Evolutionary conservation across 1,284 basidiomycete species (phyloP), one percentile per base, ranked within the genome.

Genomic region (Coniferiporia sulphurascens): DNA sequence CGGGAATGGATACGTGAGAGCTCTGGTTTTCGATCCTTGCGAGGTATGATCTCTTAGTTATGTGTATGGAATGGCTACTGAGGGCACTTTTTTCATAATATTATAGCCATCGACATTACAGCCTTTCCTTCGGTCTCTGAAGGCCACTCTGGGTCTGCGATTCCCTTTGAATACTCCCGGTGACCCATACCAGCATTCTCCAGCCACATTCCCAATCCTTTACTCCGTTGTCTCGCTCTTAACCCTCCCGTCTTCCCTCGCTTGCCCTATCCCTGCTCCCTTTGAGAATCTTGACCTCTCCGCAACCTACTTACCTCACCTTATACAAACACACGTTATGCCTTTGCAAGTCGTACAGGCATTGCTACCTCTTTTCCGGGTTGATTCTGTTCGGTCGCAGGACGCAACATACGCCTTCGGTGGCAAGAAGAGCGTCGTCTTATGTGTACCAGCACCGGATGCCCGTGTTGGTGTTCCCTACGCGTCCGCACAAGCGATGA

Each of bases 151-250:
- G 8, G 87, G 87, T n/a, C 83, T 89, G 60, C 81, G 84, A 46
- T 93, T 92, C 74, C 91, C 91, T 2, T 79, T 91, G 64, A 85
- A 81, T 44, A 72, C 83, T 13, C 75, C 87, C 0, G 91, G 91
- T 34, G 91, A 93, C 68, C 90, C 91, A 1, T 89, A 86, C 67
- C 63, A 68, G 4, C 56, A 64, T 36, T 82, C 79, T 17, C 80
- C 84, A 19, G 75, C 83, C 9, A 73, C 82, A 3, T 80, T 84
- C 63, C 82, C 86, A 7, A 83, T 86, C 69, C 78, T 91, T 43
- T 82, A 86, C 63, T 87, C 87, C 19, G 74, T 90, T 62, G 77
- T 91, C 62, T 89, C 86, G 21, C 76, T 91, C 22, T 74, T 91
- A 52, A 82, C 85, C 17, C 77, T 91, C 51, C 73, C 81, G 19